A percentile compares a stretch with the other conserved stretches of the same genome.
Evolutionary conservation across 1,284 basidiomycete genomes (phyloP).

Genomic region (Dichomitus squalens): DNA sequence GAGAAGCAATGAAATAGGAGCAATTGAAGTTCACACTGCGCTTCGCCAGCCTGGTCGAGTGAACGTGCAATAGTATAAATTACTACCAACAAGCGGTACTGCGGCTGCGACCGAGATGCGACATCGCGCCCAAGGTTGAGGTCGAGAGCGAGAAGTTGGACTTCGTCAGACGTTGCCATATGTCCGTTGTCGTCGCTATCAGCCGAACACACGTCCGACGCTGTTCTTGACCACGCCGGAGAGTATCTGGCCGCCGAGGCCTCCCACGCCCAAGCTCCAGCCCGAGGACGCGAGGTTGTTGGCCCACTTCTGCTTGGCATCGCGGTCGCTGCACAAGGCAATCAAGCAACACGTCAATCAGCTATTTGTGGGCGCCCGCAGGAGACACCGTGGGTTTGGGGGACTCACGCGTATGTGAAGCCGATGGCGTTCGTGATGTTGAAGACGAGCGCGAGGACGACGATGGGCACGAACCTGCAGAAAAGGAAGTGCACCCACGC

Average conservation of each 20-base stretch:
- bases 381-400: constrained; percentile 6
- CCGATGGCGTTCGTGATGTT: constrained; percentile 91
- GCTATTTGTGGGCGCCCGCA: neutral
- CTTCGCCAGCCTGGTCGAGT: neutral
- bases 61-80: constrained; percentile 1
- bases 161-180: too few relatives aligned
- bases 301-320: constrained; percentile 86
- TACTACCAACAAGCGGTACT: neutral
- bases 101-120: neutral
- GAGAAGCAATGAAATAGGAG: constrained; percentile 18
- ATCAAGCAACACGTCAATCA: constrained; percentile 3
- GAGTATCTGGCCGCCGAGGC: constrained; percentile 79
- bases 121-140: neutral
- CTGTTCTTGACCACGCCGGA: constrained; percentile 80
- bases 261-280: constrained; percentile 69
- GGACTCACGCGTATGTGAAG: constrained; percentile 85
- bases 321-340: constrained; percentile 82
- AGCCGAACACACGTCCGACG: constrained; percentile 72
- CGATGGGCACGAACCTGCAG: constrained; percentile 84
- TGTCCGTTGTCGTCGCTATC: constrained; percentile 3
- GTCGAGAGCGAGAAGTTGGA: too few relatives aligned
- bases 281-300: constrained; percentile 62
- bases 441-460: constrained; percentile 87
- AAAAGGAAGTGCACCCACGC: neutral
- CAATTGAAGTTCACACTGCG: neutral